Evolutionary conservation across 805 yeast genomes (phyloP), one percentile per base, ranked within the genome.

Genomic region (Clavispora fructus): DNA sequence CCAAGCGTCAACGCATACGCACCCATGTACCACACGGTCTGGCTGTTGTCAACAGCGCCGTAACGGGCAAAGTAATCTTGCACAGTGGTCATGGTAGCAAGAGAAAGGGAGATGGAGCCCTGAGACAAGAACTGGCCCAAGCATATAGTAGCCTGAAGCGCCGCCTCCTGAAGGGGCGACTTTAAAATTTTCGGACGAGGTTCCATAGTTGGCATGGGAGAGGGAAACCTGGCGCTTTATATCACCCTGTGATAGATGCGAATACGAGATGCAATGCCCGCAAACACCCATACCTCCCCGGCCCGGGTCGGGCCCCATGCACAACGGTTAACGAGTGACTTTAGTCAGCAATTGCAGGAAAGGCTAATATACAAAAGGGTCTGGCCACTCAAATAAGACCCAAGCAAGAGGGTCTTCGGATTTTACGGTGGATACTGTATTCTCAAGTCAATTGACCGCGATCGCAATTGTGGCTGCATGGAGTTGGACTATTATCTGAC

Each of bases 1-100:
- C 92, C 92, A 6, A 84, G 78, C 0, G 88, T 79, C 45, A 86
- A 63, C 0, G 88, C 81, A 58, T 79, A 84, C 0, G 87, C 77
- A 1, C 90, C 89, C 71, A 81, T 74, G 58, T 80, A 79, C 94
- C 95, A 52, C 23, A 51, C 44, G 28, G 48, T 49, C 27, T 47
- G 44, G 13, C 51, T 42, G 28, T 35, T 19, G 39, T 16, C 5
- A 7, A 43, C 47, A 37, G 50, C 37, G 5, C 17, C 19, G 8
- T 44, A 26, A n/a, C 28, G 43, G 5, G 56, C 49, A 43, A 67
- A 66, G 7, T 68, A 58, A 14, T 60, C 58, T 16, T 63, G 42
- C 7, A 69, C 58, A 12, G 65, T 59, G 45, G 68, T 67, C 74
- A 69, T 68, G 10, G 69, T 63, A 39, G 67, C 60, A 31, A 69